Base-by-base conservation (phyloP, 208 protist genomes). In the Acanthamoeba culbertsoni region DNA sequence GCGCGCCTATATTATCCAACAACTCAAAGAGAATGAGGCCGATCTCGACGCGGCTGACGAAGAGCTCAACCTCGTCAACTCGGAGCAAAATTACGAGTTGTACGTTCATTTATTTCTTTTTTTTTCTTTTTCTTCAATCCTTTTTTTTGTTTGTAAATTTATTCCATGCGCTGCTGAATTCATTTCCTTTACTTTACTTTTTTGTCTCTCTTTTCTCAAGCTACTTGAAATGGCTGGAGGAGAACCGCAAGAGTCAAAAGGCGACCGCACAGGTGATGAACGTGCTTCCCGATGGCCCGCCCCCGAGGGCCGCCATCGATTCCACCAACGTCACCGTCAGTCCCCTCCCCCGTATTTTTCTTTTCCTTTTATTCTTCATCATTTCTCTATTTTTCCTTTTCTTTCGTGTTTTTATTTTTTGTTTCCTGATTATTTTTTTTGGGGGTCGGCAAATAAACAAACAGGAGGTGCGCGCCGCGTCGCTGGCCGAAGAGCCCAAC, bases 221-320 rank as follows among this genome's bases (percentile, higher is more conserved):
- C 31, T 92, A 92, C 31, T 40, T 92, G 3, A 92, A 92, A 33
- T 92, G 86, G 86, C 59, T 92, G n/a, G 86, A 92, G 46, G 62
- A 92, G 63, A 71, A 92, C 40, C n/a, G 28, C 23, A 92, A 73
- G 62, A 92, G 73, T 28, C 7, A 8, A 10, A 92, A 92, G 37
- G 62, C 57, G 20, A 89, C 53, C 23, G n/a, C 55, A 18, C 53
- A 89, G 37, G 45, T 62, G 18, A 59, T 37, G 8, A 18, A n/a
- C 10, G 40, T 62, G 45, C 79, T 68, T 3, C 79, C 53, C 79
- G 79, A 68, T 16, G 55, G 55, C 5, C 79, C 48, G 3, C 79
- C 48, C 40, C 55, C 55, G 28, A 2, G 55, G 35, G 55, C 48
- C 31, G 53, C 55, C 79, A 89, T 68, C 55, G 33, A 89, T 10